A percentile compares a stretch with the other conserved stretches of the same genome.
phyloP scores from a whole-genome alignment of 345 rosid genomes.

The Salix suchowensis region DNA sequence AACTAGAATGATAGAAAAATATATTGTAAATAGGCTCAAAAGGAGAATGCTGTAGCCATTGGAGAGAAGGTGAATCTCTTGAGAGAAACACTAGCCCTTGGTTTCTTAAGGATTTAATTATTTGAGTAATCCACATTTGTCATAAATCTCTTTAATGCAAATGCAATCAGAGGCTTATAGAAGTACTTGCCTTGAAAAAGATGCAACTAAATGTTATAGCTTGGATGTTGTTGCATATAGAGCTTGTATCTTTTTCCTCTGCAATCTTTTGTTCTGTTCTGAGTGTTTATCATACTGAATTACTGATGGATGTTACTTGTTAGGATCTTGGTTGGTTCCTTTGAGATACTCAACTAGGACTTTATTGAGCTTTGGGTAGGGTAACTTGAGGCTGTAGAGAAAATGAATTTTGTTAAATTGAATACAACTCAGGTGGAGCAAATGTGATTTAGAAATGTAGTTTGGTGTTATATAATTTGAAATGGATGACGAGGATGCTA shows the following conservation, averaged over 20 bases:
- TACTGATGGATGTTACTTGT: background rate
- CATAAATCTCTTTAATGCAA: background rate
- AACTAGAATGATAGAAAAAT: background rate
- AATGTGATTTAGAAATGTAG: background rate
- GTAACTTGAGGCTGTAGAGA: background rate
- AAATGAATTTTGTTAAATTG: background rate
- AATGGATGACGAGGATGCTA: background rate
- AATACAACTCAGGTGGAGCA: background rate
- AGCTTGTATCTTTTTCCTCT: background rate
- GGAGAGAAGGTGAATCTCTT: background rate
- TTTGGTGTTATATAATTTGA: background rate
- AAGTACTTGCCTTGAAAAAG: background rate
- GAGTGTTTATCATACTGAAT: background rate
- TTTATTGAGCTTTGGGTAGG: background rate
- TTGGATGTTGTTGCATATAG: background rate
- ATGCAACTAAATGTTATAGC: background rate
- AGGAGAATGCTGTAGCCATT: background rate
- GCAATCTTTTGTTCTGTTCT: background rate
- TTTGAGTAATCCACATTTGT: background rate
- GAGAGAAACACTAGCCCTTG: background rate
- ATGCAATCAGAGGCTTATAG: background rate
- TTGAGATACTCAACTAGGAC: background rate
- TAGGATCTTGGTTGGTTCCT: background rate
- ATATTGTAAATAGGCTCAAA: background rate
- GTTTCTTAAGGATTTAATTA: background rate